Evolutionary conservation across 2,329 filamentous ascomycete genomes (phyloP), one percentile per base, ranked within the genome.

Genomic region (Bipolaris gigantea): DNA sequence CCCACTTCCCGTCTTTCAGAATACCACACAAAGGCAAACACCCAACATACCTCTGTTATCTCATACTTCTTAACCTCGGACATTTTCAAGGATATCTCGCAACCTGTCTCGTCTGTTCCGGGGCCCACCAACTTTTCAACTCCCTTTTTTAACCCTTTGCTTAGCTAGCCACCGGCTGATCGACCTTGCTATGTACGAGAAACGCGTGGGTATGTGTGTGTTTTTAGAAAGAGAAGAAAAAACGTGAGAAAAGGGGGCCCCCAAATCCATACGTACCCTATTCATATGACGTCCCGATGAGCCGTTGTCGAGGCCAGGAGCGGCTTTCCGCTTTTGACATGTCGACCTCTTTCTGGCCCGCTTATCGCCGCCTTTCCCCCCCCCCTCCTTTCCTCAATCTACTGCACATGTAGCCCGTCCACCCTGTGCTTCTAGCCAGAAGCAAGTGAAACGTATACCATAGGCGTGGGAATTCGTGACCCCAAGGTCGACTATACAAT

Each of bases 11-110:
- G 33, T 30, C 10, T 30, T 30, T 13, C 11, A 39, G 36, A 40
- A 19, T 19, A 51, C 30, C 15, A 40, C 19, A 39, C 11, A 16
- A 38, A 25, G 11, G 1, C 15, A 36, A n/a, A 43, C 13, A 50
- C 23, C 27, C 7, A 13, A 69, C 71, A 43, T 70, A 73, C 72
- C 69, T 73, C 65, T 48, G 63, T 73, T 48, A 73, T 69, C 38
- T 72, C 66, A 42, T 71, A 73, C 48, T 71, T 69, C 53, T 71
- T 71, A 35, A 73, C 57, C 50, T 51, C 62, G 46, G 59, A 52
- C 71, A 73, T 73, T 19, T 36, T 55, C 51, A 51, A 33, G 23
- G 51, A 19, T 39, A 56, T 40, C 6, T n/a, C 8, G 21, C 21
- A n/a, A n/a, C 5, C 21, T 3, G 13, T 25, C 38, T 25, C 13